These are phyloP conservation scores for Pisolithus albus DNA, from an alignment of 768 basidiomycete species.

Conservation along the genomic window DNA sequence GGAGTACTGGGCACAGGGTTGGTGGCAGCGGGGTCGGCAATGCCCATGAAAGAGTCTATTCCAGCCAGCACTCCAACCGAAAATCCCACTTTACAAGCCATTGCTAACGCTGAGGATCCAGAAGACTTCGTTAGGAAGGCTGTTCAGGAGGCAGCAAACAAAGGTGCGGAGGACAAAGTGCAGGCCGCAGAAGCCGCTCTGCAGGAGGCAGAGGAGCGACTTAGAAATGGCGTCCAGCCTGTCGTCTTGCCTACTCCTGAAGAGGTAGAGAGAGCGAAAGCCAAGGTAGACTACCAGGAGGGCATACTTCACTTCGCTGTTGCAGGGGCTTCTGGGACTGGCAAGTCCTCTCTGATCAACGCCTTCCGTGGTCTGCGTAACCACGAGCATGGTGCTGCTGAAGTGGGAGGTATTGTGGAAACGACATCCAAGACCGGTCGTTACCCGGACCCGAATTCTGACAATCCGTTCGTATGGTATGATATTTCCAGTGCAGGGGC, in stretches of 20 bases:
- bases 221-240: slow-evolving; percentile 11
- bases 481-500: too few species aligned
- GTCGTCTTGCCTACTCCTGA: slow-evolving; percentile 9
- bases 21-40: too few species aligned
- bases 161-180: neutral
- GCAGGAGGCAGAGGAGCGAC: slow-evolving; percentile 3
- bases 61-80: too few species aligned
- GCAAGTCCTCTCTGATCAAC: slow-evolving; percentile 10
- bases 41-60: too few species aligned
- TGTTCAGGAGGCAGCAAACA: neutral
- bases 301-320: slow-evolving; percentile 23
- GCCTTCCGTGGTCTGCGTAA: slow-evolving; percentile 19
- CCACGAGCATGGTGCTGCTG: slow-evolving; percentile 13
- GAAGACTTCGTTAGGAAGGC: too few species aligned
- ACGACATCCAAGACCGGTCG: slow-evolving; percentile 11
- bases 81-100: too few species aligned
- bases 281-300: slow-evolving; percentile 7
- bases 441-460: too few species aligned
- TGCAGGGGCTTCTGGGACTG: slow-evolving; percentile 16
- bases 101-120: too few species aligned
- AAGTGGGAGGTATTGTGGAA: slow-evolving; percentile 16
- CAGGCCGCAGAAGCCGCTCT: neutral
- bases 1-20: too few species aligned
- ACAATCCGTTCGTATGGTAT: too few species aligned
- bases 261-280: slow-evolving; percentile 5